Conservation (phyloP, 1,284 basidiomycete genomes). For the Boletus semigastroideus region DNA sequence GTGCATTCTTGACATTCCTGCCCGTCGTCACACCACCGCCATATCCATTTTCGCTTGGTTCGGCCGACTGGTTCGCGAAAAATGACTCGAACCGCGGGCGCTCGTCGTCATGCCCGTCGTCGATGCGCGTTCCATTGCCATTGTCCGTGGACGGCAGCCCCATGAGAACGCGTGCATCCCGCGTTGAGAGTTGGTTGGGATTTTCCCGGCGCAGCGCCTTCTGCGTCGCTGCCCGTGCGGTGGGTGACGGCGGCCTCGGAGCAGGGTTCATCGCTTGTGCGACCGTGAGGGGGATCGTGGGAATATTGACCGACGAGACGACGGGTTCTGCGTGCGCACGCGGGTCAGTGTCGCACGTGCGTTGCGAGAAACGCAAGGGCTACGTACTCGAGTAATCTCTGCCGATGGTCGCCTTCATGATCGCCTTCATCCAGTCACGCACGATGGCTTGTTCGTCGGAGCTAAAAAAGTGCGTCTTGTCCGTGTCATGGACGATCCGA, state of each 20-base stretch:
- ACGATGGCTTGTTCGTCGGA: conserved; percentile 83
- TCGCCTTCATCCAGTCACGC: conserved; percentile 98
- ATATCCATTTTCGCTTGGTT: conserved; percentile 15
- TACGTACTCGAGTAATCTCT: conserved; percentile 84
- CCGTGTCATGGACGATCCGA: conserved; percentile 87
- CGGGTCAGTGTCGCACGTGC: background rate
- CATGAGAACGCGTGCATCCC: conserved; percentile 84
- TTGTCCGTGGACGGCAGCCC: conserved; percentile 45
- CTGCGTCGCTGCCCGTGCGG: conserved; percentile 85
- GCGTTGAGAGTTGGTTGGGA: conserved; percentile 84
- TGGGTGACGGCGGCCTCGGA: conserved; percentile 92
- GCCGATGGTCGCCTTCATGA: conserved; percentile 98
- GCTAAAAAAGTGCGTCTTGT: conserved; percentile 90
- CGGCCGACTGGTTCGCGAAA: conserved; percentile 45
- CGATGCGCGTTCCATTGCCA: conserved; percentile 35
- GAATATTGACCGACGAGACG: conserved; percentile 95
- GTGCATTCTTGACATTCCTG: conserved; percentile 37
- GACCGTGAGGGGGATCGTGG: conserved; percentile 92
- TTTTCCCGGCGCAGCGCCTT: conserved; percentile 86
- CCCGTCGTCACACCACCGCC: conserved; percentile 10
- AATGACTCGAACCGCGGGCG: conserved; percentile 53
- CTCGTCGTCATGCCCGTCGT: conserved; percentile 40
- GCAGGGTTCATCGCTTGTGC: conserved; percentile 96
- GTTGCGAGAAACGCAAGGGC: background rate
- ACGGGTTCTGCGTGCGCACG: conserved; percentile 71